Evolutionary conservation across 208 protist genomes (phyloP).

Genomic region (Trypanosoma lewisi): DNA sequence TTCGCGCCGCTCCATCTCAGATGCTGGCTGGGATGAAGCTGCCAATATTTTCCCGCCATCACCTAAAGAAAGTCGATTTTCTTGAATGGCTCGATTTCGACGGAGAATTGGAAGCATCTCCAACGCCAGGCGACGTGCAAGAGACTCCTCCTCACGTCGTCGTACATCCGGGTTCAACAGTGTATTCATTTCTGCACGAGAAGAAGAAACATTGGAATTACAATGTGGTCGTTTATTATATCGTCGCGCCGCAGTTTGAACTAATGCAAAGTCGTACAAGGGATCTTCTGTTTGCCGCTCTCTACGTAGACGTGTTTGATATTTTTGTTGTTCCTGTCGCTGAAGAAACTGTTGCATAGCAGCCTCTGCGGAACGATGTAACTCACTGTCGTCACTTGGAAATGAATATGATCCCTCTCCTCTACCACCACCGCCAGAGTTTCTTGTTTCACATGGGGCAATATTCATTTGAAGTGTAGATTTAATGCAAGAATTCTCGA

Average conservation of each 20-base stretch:
- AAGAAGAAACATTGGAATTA: background rate
- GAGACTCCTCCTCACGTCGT: slow-evolving; percentile 39
- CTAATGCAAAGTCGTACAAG: background rate
- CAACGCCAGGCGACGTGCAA: slow-evolving; percentile 49
- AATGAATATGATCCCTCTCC: background rate
- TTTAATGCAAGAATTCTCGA: background rate
- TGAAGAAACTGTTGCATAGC: slow-evolving; percentile 24
- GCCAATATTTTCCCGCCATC: slow-evolving; percentile 29
- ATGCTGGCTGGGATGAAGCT: slow-evolving; percentile 1
- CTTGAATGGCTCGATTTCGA: slow-evolving; percentile 41
- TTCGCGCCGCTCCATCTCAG: slow-evolving; percentile 26
- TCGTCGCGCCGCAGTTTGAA: background rate
- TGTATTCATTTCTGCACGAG: background rate
- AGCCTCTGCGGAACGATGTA: slow-evolving; percentile 6
- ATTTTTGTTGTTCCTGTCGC: slow-evolving; percentile 6
- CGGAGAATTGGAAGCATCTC: slow-evolving; percentile 64
- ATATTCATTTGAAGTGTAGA: background rate
- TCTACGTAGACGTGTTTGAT: background rate
- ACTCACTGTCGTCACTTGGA: background rate
- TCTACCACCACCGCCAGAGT: too few relatives aligned
- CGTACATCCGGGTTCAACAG: slow-evolving; percentile 32
- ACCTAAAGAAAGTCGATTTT: slow-evolving; percentile 36
- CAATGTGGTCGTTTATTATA: background rate
- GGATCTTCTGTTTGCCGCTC: background rate
- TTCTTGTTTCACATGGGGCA: background rate